These are phyloP conservation scores for Collybia nuda DNA, from an alignment of 768 basidiomycete species.

Conservation along the genomic window DNA sequence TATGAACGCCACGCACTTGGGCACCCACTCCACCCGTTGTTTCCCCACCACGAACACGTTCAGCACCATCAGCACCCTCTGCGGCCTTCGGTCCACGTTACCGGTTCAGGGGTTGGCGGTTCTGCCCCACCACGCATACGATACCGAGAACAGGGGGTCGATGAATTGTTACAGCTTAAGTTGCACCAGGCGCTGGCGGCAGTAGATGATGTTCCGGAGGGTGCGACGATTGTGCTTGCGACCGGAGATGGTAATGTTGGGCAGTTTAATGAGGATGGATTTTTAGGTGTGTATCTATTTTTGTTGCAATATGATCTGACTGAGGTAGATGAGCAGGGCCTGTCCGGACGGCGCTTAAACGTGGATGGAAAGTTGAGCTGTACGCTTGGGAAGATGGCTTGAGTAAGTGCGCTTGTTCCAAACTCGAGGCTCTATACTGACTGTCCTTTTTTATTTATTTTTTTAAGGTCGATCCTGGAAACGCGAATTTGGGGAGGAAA, in stretches of 20 bases:
- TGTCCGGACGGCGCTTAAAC: constrained; percentile 79
- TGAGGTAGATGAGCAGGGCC: constrained; percentile 45
- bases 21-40: background rate
- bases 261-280: constrained; percentile 92
- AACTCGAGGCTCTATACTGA: background rate
- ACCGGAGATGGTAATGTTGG: constrained; percentile 93
- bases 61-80: constrained; percentile 2
- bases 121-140: constrained; percentile 37
- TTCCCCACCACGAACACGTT: background rate
- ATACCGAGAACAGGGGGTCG: constrained; percentile 91
- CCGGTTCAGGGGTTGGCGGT: background rate
- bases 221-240: constrained; percentile 84
- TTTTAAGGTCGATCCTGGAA: constrained; percentile 61
- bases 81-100: constrained; percentile 7
- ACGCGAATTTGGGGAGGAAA: constrained; percentile 64
- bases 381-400: constrained; percentile 89
- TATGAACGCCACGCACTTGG: too few species aligned
- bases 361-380: constrained; percentile 94
- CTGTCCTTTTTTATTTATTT: background rate
- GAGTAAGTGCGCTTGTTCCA: constrained; percentile 39
- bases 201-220: constrained; percentile 60
- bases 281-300: constrained; percentile 48
- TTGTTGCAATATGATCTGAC: background rate
- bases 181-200: constrained; percentile 82
- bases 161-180: constrained; percentile 92